A percentile compares a stretch with the other conserved stretches of the same genome.
These are phyloP conservation scores for Bifiguratus adelaidae DNA, from an alignment of 192 early-diverging fungal genomes.

Conservation along the genomic window DNA sequence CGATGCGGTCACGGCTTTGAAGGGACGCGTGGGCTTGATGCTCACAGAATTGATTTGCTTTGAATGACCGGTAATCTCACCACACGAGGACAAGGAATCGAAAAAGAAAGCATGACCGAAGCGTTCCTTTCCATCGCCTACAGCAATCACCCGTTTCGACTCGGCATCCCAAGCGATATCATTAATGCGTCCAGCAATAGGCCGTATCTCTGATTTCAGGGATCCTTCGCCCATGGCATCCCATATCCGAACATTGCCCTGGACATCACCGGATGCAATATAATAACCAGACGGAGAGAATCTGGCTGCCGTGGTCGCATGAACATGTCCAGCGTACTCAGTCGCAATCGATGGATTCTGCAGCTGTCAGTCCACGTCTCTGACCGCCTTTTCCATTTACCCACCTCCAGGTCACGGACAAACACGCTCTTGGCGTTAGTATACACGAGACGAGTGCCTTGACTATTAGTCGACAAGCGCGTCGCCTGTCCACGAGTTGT, in stretches of 20 bases:
- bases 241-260: conserved; percentile 93
- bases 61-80: conserved; percentile 85
- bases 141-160: conserved; percentile 92
- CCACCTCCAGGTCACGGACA: conserved; percentile 70
- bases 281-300: conserved; percentile 92
- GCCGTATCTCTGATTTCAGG: conserved; percentile 73
- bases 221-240: conserved; percentile 71
- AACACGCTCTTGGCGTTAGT: conserved; percentile 83
- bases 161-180: conserved; percentile 95
- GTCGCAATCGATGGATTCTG: conserved; percentile 68
- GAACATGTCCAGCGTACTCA: conserved; percentile 78
- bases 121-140: conserved; percentile 86
- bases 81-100: conserved; percentile 82
- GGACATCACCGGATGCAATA: conserved; percentile 88
- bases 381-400: not conserved
- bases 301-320: conserved; percentile 71
- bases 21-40: conserved; percentile 83
- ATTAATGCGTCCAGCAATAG: conserved; percentile 66
- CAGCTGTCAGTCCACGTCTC: not conserved
- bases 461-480: conserved; percentile 73
- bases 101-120: conserved; percentile 87
- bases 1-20: conserved; percentile 83
- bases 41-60: conserved; percentile 80
- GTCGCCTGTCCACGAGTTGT: conserved; percentile 75
- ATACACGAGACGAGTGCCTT: conserved; percentile 78